Evolutionary conservation across 148 eudicot species (phyloP).

Genomic region (Vaccinium macrocarpon): DNA sequence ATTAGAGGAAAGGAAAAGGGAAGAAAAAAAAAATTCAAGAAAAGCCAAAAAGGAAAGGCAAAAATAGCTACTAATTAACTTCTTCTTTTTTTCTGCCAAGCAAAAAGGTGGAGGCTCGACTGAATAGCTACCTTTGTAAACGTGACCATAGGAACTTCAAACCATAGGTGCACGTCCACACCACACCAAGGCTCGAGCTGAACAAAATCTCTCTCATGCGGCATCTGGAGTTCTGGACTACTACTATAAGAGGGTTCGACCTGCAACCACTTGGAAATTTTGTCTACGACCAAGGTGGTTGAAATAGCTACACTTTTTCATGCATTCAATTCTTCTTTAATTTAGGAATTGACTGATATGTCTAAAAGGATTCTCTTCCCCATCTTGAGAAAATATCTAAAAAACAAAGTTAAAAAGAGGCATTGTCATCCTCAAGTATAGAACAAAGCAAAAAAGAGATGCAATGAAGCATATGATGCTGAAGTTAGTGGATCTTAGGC

Average conservation of each 20-base stretch:
- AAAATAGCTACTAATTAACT: not conserved
- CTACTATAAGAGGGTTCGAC: not conserved
- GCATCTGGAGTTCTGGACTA: not conserved
- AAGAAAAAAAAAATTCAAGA: not conserved
- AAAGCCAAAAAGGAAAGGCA: not conserved
- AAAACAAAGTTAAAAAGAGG: constrained; percentile 13
- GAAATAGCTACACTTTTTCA: not conserved
- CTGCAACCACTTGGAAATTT: not conserved
- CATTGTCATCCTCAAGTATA: constrained; percentile 23
- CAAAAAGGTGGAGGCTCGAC: not conserved
- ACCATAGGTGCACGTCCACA: not conserved
- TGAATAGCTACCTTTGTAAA: not conserved
- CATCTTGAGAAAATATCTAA: constrained; percentile 1
- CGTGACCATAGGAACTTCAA: not conserved
- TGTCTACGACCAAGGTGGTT: not conserved
- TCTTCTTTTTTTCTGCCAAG: too few relatives aligned
- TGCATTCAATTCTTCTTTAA: not conserved
- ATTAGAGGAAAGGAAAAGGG: not conserved
- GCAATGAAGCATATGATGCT: constrained; percentile 27
- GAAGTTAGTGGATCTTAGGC: constrained; percentile 24
- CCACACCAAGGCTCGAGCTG: not conserved
- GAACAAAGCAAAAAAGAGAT: constrained; percentile 23
- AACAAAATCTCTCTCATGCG: not conserved
- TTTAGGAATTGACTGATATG: not conserved
- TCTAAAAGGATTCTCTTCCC: constrained; percentile 4